These are phyloP conservation scores for Blastobotrys peoriensis DNA, from an alignment of 805 yeast genomes.

Conservation along the genomic window DNA sequence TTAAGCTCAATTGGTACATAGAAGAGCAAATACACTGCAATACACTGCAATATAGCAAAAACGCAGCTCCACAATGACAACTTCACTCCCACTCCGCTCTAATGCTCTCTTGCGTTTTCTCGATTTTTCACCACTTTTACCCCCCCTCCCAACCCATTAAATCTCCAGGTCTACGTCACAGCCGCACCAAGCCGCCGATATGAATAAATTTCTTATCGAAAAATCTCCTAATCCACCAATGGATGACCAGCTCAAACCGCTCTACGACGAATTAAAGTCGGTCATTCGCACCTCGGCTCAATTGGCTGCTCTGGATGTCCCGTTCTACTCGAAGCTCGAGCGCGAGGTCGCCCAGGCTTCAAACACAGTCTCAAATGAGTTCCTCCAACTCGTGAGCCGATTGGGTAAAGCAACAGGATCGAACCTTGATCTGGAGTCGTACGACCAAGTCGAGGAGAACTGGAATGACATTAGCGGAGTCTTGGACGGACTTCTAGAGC, in stretches of 20 bases:
- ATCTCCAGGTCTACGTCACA: no score
- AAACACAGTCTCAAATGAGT: slow-evolving; percentile 27
- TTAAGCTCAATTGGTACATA: no score
- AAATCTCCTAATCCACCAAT: no score
- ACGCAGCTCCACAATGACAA: no score
- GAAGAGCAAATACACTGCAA: no score
- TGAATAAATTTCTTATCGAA: no score
- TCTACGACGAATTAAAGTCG: slow-evolving; percentile 18
- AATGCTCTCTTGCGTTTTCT: no score
- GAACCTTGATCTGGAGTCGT: slow-evolving; percentile 30
- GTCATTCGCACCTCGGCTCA: slow-evolving; percentile 63
- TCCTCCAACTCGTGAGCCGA: slow-evolving; percentile 26
- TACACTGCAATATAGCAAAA: no score
- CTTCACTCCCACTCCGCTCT: no score
- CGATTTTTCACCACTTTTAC: no score
- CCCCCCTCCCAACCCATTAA: no score
- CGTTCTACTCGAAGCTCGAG: slow-evolving; percentile 64
- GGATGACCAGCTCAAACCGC: slow-evolving; percentile 1
- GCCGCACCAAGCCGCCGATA: no score
- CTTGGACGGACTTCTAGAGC: slow-evolving; percentile 70
- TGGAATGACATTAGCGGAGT: slow-evolving; percentile 62
- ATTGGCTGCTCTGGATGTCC: slow-evolving; percentile 73
- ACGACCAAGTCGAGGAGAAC: slow-evolving; percentile 38
- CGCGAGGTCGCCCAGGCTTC: slow-evolving; percentile 38
- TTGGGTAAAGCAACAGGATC: slow-evolving; percentile 21